Conservation (phyloP, 2,329 filamentous ascomycete species). For the Microdochium paspali region DNA sequence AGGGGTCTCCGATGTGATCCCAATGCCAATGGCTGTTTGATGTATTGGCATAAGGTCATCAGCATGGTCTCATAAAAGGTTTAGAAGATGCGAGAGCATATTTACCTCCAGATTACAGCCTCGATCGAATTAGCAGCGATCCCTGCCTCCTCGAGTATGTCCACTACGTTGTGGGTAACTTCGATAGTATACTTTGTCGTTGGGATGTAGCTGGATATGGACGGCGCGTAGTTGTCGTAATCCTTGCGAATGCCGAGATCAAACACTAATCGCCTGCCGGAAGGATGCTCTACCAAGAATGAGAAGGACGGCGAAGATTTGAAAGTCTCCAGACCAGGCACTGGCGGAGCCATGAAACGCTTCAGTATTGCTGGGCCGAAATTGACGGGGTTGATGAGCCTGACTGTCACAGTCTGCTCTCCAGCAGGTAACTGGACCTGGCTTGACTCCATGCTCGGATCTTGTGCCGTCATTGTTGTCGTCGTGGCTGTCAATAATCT, state of each 20-base stretch:
- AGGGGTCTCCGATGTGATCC: slow-evolving; percentile 43
- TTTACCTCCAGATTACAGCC: slow-evolving; percentile 5
- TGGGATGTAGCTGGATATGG: not conserved
- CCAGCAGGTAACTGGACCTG: slow-evolving; percentile 7
- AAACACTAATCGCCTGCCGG: slow-evolving; percentile 6
- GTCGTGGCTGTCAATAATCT: too few relatives aligned
- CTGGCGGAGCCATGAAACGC: slow-evolving; percentile 26
- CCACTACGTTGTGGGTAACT: not conserved
- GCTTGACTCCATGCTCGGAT: slow-evolving; percentile 2
- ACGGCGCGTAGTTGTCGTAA: not conserved
- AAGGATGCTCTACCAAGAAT: slow-evolving; percentile 18
- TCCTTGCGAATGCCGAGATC: slow-evolving; percentile 1
- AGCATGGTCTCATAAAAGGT: slow-evolving; percentile 6
- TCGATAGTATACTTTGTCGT: not conserved
- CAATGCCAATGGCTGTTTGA: slow-evolving; percentile 28
- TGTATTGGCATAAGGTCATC: not conserved
- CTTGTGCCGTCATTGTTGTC: too few relatives aligned
- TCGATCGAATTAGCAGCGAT: not conserved
- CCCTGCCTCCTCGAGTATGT: not conserved
- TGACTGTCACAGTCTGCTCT: slow-evolving; percentile 12
- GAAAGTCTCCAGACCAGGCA: slow-evolving; percentile 23
- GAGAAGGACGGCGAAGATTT: slow-evolving; percentile 17
- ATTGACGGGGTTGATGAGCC: slow-evolving; percentile 26
- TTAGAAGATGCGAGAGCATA: not conserved
- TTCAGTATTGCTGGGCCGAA: slow-evolving; percentile 27